A percentile compares a stretch with the other conserved stretches of the same genome.
Conservation (phyloP, 352 stramenopile species). For the Thraustochytrium striatum region DNA sequence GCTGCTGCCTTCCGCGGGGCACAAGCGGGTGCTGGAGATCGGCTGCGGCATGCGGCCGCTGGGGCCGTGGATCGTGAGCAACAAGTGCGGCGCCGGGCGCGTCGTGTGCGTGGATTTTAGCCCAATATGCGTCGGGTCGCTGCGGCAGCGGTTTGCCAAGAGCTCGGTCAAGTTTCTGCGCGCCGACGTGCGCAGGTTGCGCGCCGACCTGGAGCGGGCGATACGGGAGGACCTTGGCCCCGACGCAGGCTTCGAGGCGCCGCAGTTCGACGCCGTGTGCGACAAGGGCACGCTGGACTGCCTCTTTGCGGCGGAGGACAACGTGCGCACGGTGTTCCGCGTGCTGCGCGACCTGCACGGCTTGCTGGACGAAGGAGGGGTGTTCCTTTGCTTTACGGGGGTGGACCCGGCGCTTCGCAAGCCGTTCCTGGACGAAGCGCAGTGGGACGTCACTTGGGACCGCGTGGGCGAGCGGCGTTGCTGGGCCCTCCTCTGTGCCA, state of each 20-base stretch:
- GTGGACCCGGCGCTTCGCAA: background rate
- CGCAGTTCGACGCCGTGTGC: background rate
- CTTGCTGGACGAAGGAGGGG: background rate
- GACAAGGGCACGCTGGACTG: constrained; percentile 13
- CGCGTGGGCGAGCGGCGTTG: background rate
- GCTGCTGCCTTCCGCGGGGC: background rate
- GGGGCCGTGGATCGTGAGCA: background rate
- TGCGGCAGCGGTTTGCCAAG: constrained; percentile 4
- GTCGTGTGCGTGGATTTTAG: constrained; percentile 27
- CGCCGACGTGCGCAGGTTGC: background rate
- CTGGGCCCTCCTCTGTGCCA: background rate
- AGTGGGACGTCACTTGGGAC: background rate
- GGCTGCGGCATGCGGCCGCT: constrained; percentile 7
- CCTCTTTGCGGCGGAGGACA: background rate
- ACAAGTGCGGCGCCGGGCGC: background rate
- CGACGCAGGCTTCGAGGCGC: background rate
- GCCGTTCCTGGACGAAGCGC: background rate
- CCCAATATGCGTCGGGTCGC: background rate
- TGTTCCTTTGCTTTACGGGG: background rate
- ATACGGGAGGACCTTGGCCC: background rate
- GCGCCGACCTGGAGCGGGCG: background rate
- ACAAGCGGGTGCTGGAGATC: background rate
- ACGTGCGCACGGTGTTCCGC: background rate
- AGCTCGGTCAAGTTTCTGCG: constrained; percentile 1
- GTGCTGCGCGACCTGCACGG: background rate